Conservation (phyloP, 176 grass and related monocot species). For the Musa itinerans region DNA sequence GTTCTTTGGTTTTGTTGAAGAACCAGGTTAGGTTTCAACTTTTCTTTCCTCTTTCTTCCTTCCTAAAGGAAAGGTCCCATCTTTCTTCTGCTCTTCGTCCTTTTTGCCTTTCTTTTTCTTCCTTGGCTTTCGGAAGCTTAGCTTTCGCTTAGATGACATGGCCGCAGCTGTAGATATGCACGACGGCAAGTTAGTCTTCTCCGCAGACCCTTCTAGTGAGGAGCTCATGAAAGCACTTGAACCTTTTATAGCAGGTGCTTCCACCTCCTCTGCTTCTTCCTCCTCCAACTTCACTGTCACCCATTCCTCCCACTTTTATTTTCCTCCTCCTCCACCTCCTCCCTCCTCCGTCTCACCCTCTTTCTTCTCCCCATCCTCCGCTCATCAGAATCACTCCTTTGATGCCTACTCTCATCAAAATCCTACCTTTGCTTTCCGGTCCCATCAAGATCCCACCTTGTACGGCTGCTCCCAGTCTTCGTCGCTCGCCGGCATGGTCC, state of each 20-base stretch:
- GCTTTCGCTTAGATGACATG: constrained; percentile 38
- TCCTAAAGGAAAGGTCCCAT: constrained; percentile 1
- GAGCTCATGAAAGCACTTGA: constrained; percentile 90
- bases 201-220: constrained; percentile 42
- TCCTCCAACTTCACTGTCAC: neutral
- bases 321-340: constrained; percentile 1
- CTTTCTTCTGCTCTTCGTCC: constrained; percentile 7
- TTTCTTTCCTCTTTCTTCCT: constrained; percentile 13
- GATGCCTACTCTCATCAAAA: neutral
- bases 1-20: constrained; percentile 27
- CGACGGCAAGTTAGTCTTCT: constrained; percentile 24
- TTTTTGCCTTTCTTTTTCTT: too few relatives aligned
- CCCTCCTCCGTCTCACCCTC: constrained; percentile 16
- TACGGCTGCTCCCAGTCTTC: constrained; percentile 7
- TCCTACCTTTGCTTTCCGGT: constrained; percentile 15
- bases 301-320: too few relatives aligned
- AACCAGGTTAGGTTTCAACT: constrained; percentile 10
- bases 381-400: neutral
- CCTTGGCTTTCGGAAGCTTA: too few relatives aligned
- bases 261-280: neutral
- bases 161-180: constrained; percentile 93
- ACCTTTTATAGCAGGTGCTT: constrained; percentile 81
- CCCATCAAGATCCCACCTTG: constrained; percentile 25
- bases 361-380: constrained; percentile 17
- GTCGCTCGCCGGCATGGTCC: constrained; percentile 11